phyloP scores from a whole-genome alignment of 495 filamentous ascomycete genomes.

The Parmelia sp. region DNA sequence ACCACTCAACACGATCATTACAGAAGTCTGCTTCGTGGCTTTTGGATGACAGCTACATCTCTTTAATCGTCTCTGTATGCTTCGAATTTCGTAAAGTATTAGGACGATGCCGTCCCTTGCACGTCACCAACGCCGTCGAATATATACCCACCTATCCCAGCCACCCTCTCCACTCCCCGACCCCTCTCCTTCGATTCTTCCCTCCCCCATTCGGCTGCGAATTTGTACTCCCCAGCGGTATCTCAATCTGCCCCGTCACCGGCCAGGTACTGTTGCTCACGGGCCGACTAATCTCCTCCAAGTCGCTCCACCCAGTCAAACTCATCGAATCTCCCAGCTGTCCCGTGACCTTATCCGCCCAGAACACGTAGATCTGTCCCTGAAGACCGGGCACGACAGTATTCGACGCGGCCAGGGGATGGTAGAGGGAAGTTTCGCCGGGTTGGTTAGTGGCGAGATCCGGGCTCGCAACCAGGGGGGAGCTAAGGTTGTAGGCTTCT shows the following conservation, averaged over 20 bases:
- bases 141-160: not conserved
- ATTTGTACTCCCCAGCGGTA: slow-evolving; percentile 20
- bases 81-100: no score
- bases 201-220: slow-evolving; percentile 16
- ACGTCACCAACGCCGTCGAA: not conserved
- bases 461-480: slow-evolving; percentile 20
- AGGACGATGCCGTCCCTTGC: no score
- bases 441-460: not conserved
- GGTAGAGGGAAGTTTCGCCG: slow-evolving; percentile 18
- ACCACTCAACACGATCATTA: not conserved
- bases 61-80: not conserved
- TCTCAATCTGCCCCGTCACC: slow-evolving; percentile 1
- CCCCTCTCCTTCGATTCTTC: not conserved
- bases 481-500: slow-evolving; percentile 24
- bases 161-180: not conserved
- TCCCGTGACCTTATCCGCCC: slow-evolving; percentile 19
- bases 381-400: slow-evolving; percentile 17
- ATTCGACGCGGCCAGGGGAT: slow-evolving; percentile 18
- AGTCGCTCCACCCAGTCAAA: slow-evolving; percentile 13
- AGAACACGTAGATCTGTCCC: slow-evolving; percentile 21
- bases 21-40: not conserved
- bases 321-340: slow-evolving; percentile 9
- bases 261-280: slow-evolving; percentile 14
- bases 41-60: not conserved
- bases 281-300: slow-evolving; percentile 13